phyloP scores from a whole-genome alignment of 345 rosid genomes.

The Zanthoxylum bungeanum region DNA sequence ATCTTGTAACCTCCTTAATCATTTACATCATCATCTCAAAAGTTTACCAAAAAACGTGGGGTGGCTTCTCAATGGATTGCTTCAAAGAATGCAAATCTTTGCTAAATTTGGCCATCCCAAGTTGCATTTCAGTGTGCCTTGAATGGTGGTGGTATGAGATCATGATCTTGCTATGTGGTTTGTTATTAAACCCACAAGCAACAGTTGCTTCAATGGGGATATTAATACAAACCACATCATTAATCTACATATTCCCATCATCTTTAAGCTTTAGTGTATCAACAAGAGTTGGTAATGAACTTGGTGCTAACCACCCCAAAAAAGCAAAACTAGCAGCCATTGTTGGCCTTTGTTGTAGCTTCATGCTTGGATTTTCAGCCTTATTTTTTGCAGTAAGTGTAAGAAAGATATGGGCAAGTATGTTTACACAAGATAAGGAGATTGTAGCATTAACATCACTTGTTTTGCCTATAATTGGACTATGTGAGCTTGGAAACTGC shows the following conservation, averaged over 20 bases:
- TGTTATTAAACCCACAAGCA: constrained; percentile 50
- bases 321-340: constrained; percentile 54
- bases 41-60: constrained; percentile 50
- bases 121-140: constrained; percentile 77
- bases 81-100: constrained; percentile 55
- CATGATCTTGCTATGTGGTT: constrained; percentile 70
- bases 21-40: constrained; percentile 52
- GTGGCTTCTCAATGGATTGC: constrained; percentile 57
- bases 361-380: constrained; percentile 53
- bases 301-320: constrained; percentile 59
- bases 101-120: constrained; percentile 56
- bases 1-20: constrained; percentile 48
- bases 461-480: constrained; percentile 65
- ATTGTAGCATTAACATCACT: constrained; percentile 48
- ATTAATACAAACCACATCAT: constrained; percentile 68
- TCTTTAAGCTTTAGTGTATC: constrained; percentile 75
- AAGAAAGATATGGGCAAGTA: constrained; percentile 57
- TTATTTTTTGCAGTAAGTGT: constrained; percentile 40
- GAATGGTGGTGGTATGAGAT: constrained; percentile 97
- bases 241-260: constrained; percentile 79
- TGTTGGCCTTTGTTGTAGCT: constrained; percentile 51
- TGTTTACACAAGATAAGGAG: constrained; percentile 63
- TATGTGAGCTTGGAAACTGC: constrained; percentile 78
- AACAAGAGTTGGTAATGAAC: constrained; percentile 68
- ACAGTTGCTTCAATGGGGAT: constrained; percentile 81